phyloP scores from a whole-genome alignment of 352 stramenopile species.

The Pythium aphanidermatum region DNA sequence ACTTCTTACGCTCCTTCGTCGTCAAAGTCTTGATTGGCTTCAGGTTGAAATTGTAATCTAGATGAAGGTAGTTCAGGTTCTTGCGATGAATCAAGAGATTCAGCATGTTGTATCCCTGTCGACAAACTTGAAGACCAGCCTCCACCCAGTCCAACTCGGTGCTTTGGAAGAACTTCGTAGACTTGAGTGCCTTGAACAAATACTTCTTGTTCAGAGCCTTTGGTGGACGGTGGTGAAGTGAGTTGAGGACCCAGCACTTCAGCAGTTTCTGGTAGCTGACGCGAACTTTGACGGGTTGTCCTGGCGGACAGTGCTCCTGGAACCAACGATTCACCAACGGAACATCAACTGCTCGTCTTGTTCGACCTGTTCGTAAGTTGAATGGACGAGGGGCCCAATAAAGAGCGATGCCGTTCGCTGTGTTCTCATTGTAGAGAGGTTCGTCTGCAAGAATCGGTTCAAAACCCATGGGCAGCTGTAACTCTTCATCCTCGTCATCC shows the following conservation, averaged over 20 bases:
- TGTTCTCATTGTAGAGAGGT: conserved; percentile 95
- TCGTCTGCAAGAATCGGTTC: conserved; percentile 89
- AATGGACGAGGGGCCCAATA: conserved; percentile 98
- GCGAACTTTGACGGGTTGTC: conserved; percentile 98
- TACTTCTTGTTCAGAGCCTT: conserved; percentile 98
- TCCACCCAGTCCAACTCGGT: conserved; percentile 99
- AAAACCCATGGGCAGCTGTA: conserved; percentile 84
- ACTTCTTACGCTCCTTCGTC: conserved; percentile 99
- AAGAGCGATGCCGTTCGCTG: conserved; percentile 95
- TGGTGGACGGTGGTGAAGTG: conserved; percentile 90
- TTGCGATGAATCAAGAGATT: conserved; percentile 99
- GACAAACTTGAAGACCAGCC: conserved; percentile 96
- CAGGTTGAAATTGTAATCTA: conserved; percentile 99
- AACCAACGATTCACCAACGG: conserved; percentile 99
- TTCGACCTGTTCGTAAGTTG: conserved; percentile 95
- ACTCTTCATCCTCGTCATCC: conserved; percentile 86
- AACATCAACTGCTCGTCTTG: conserved; percentile 95
- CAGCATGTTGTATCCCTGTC: conserved; percentile 99
- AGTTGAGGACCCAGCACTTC: conserved; percentile 99
- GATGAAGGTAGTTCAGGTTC: conserved; percentile 99
- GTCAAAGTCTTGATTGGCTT: conserved; percentile 99
- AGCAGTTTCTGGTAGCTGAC: conserved; percentile 99
- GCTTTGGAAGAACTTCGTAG: conserved; percentile 99
- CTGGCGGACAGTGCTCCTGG: conserved; percentile 96
- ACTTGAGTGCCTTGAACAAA: conserved; percentile 98